A percentile compares a stretch with the other conserved stretches of the same genome.
These are phyloP conservation scores for Dictyostelium citrinum DNA, from an alignment of 78 protist species.

Conservation along the genomic window DNA sequence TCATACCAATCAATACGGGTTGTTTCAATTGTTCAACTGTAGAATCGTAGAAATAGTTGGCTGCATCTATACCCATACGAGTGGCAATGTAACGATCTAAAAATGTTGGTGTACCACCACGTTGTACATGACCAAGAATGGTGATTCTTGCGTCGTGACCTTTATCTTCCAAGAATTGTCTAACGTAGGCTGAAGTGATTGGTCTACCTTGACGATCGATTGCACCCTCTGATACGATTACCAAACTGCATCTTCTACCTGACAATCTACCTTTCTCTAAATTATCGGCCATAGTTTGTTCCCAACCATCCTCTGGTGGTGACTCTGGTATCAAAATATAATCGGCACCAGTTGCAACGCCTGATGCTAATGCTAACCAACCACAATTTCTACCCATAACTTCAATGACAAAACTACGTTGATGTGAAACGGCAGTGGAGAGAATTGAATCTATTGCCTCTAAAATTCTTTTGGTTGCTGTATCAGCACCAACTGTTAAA, in stretches of 20 bases:
- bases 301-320: slow-evolving; percentile 86
- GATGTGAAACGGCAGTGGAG: slow-evolving; percentile 85
- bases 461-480: slow-evolving; percentile 79
- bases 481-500: slow-evolving; percentile 84
- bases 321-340: slow-evolving; percentile 83
- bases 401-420: slow-evolving; percentile 85
- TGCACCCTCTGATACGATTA: slow-evolving; percentile 88
- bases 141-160: slow-evolving; percentile 85
- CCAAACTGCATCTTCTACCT: slow-evolving; percentile 74
- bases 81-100: slow-evolving; percentile 81
- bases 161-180: slow-evolving; percentile 14
- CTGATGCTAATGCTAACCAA: slow-evolving; percentile 83
- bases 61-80: slow-evolving; percentile 73
- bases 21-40: neutral
- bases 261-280: slow-evolving; percentile 46
- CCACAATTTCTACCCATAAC: slow-evolving; percentile 90
- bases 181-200: slow-evolving; percentile 45
- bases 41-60: slow-evolving; percentile 26
- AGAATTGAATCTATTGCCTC: slow-evolving; percentile 85
- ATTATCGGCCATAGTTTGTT: slow-evolving; percentile 48
- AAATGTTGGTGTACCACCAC: slow-evolving; percentile 88
- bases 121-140: slow-evolving; percentile 89
- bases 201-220: slow-evolving; percentile 62
- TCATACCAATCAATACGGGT: slow-evolving; percentile 78
- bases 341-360: slow-evolving; percentile 88